Base-by-base conservation (phyloP, 441 rosid genomes). In the Sinapis alba region DNA sequence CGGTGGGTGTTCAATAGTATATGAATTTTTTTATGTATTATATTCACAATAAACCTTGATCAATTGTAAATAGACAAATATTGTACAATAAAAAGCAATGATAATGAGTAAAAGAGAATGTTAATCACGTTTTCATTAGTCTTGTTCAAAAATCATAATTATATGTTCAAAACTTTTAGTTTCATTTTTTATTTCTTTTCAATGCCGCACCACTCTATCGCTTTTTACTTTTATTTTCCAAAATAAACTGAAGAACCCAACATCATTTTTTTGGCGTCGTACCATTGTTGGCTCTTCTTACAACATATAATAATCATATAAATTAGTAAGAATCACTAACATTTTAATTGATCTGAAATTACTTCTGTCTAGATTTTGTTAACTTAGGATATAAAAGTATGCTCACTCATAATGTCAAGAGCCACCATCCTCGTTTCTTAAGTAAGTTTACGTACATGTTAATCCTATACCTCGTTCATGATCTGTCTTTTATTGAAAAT, bases 11-110 rank as follows among this genome's bases (percentile, higher is more conserved):
- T 54, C 26, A 75, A 19, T 12, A 56, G 61, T 56, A 43, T 43
- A 15, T 7, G 50, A 69, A 62, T 56, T 56, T 56, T 62, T 13
- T 24, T 47, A 61, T 74, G 23, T 61, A 75, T 38, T 69, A 28
- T 58, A 70, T 57, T 64, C 67, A 63, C 50, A 43, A 57, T 18
- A 30, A 70, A 70, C 27, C 30, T 63, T 43, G 71, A 64, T 70
- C 80, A 70, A 70, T 76, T 56, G 68, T 19, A 16, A 64, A 23
- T 70, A 45, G 75, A 76, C 80, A 76, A 57, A 58, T 65, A 30
- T 76, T 56, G 79, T 70, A 70, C 71, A 53, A 76, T 7, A 12
- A 51, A 75, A 53, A 5, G 59, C 64, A 12, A 60, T 43, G 10
- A 43, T 54, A 69, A 62, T 75, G 69, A 75, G 74, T 69, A 50